phyloP scores from a whole-genome alignment of 768 basidiomycete species.

The Tylopilus subfusipes region DNA sequence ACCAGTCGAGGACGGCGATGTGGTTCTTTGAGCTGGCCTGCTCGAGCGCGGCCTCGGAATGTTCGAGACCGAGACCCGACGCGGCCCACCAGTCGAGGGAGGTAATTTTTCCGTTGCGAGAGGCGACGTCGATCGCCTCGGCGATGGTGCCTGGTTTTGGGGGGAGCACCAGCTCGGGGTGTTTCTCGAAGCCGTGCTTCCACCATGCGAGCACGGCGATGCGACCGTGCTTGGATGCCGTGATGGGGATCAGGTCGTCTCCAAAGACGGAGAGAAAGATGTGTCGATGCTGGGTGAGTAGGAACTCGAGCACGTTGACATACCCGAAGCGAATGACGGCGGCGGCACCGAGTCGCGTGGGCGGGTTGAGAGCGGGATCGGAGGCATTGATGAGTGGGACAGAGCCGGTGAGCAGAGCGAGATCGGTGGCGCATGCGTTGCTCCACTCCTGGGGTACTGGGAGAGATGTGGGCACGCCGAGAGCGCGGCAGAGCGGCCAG shows the following conservation, averaged over 20 bases:
- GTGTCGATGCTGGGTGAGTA: slow-evolving; percentile 60
- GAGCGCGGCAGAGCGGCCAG: slow-evolving; percentile 80
- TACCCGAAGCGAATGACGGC: slow-evolving; percentile 71
- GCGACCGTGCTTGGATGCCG: slow-evolving; percentile 74
- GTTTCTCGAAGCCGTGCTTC: slow-evolving; percentile 59
- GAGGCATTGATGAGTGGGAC: slow-evolving; percentile 58
- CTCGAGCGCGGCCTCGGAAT: slow-evolving; percentile 77
- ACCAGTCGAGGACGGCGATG: slow-evolving; percentile 79
- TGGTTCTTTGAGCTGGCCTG: slow-evolving; percentile 76
- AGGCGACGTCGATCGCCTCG: slow-evolving; percentile 77
- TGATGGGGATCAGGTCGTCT: slow-evolving; percentile 68
- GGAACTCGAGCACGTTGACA: slow-evolving; percentile 69
- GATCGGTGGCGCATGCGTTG: slow-evolving; percentile 64
- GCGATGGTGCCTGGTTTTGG: slow-evolving; percentile 54
- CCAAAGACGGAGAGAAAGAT: slow-evolving; percentile 65
- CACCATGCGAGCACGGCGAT: slow-evolving; percentile 77
- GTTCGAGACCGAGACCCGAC: slow-evolving; percentile 64
- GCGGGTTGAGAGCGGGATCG: slow-evolving; percentile 51
- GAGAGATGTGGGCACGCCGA: slow-evolving; percentile 69
- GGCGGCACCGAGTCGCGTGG: slow-evolving; percentile 68
- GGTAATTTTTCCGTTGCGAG: slow-evolving; percentile 66
- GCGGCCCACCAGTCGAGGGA: slow-evolving; percentile 81
- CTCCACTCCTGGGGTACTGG: slow-evolving; percentile 67
- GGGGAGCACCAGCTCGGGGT: slow-evolving; percentile 55
- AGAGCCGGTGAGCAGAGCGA: slow-evolving; percentile 66